Conservation (phyloP, 805 yeast genomes). For the Myxozyma mucilagina region DNA sequence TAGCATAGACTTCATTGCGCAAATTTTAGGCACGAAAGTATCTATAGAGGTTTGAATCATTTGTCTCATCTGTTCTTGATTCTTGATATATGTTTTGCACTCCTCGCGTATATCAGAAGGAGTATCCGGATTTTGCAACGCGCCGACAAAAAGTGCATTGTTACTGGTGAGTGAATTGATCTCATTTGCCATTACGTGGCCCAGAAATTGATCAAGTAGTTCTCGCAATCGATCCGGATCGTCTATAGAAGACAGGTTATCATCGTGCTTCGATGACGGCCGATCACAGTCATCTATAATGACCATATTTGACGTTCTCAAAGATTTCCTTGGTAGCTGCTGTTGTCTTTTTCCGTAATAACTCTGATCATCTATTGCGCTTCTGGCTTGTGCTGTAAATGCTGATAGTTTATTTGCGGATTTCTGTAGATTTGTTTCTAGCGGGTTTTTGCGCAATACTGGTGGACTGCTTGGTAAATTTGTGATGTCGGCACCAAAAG, state of each 20-base stretch:
- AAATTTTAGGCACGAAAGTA: background rate
- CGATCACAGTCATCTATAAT: background rate
- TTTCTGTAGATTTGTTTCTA: background rate
- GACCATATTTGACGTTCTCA: background rate
- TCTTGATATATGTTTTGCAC: background rate
- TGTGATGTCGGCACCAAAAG: constrained; percentile 2
- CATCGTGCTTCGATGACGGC: background rate
- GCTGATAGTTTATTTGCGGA: background rate
- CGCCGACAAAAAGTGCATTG: background rate
- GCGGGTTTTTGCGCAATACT: background rate
- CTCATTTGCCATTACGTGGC: background rate
- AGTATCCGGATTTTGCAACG: background rate
- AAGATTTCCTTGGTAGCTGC: background rate
- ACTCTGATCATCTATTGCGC: background rate
- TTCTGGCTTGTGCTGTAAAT: background rate
- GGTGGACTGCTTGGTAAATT: constrained; percentile 11
- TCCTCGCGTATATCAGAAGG: background rate
- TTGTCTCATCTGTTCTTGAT: constrained; percentile 7
- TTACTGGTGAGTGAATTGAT: background rate
- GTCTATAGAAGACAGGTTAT: background rate
- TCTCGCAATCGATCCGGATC: background rate
- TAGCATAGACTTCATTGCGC: constrained; percentile 3
- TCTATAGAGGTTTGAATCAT: constrained; percentile 1
- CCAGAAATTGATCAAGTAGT: background rate
- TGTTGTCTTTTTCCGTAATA: background rate